Percentiles rank a stretch among this genome's conserved stretches.
phyloP scores from a whole-genome alignment of 2,329 filamentous ascomycete species.

The Botryotinia globosa region DNA sequence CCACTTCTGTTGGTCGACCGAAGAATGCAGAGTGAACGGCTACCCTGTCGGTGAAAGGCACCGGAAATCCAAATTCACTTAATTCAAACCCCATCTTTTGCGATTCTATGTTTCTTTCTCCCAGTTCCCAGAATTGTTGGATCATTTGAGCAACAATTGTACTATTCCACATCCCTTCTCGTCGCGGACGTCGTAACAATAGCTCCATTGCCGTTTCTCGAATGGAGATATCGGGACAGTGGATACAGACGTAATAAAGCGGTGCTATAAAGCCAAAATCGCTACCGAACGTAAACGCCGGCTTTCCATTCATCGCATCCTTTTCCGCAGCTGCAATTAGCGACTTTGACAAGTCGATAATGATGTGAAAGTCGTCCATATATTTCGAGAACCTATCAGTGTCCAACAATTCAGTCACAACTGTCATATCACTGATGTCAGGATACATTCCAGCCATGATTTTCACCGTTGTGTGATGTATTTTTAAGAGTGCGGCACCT shows the following conservation, averaged over 20 bases:
- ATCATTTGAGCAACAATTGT: background rate
- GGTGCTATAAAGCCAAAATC: background rate
- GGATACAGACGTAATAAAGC: background rate
- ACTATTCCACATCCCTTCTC: background rate
- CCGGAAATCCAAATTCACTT: background rate
- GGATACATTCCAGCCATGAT: background rate
- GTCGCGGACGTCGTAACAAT: background rate
- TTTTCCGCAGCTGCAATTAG: background rate
- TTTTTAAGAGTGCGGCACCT: background rate
- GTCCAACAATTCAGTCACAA: background rate
- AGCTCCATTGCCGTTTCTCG: background rate
- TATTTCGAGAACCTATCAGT: background rate
- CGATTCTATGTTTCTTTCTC: background rate
- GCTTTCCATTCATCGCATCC: background rate
- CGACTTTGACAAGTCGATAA: background rate
- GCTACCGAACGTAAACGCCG: background rate
- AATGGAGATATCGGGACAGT: background rate
- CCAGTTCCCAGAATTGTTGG: background rate
- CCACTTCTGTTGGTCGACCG: background rate
- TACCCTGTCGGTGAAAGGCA: background rate
- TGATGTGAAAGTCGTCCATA: background rate
- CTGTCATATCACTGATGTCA: background rate
- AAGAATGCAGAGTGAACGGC: background rate
- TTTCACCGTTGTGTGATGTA: background rate
- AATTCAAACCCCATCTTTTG: background rate